These are phyloP conservation scores for Chlamydomonas schloesseri DNA, from an alignment of 139 green algal species.

Conservation along the genomic window DNA sequence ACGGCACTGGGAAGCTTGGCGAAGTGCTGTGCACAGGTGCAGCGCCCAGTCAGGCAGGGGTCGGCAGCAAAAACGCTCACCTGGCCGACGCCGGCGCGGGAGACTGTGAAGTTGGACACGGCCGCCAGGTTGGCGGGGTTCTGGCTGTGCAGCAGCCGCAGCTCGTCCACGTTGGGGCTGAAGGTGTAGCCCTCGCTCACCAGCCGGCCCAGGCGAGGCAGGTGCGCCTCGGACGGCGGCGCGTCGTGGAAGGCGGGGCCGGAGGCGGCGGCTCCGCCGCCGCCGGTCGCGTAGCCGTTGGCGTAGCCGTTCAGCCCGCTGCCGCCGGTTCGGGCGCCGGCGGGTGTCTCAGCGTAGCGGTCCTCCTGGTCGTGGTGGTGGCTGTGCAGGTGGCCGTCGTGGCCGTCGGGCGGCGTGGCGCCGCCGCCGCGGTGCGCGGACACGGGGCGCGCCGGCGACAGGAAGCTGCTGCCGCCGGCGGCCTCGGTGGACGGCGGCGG, in stretches of 20 bases:
- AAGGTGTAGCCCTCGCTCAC: conserved; percentile 56
- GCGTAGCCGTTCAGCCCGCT: not conserved
- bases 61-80: no score
- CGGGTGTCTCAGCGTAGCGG: not conserved
- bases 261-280: not conserved
- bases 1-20: no score
- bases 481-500: conserved; percentile 69
- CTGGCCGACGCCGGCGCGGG: conserved; percentile 71
- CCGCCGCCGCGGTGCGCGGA: conserved; percentile 8
- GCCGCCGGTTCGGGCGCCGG: not conserved
- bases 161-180: conserved; percentile 51
- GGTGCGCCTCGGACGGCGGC: conserved; percentile 2
- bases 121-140: conserved; percentile 48
- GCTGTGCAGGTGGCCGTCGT: not conserved
- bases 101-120: conserved; percentile 79
- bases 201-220: conserved; percentile 54
- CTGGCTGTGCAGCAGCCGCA: conserved; percentile 46
- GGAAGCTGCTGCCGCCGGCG: conserved; percentile 29
- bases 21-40: no score
- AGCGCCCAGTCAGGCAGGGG: no score
- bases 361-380: not conserved
- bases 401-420: not conserved
- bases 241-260: conserved; percentile 1
- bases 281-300: not conserved
- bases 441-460: conserved; percentile 32